phyloP scores from a whole-genome alignment of 148 eudicot species.

The Linanthus parryae region DNA sequence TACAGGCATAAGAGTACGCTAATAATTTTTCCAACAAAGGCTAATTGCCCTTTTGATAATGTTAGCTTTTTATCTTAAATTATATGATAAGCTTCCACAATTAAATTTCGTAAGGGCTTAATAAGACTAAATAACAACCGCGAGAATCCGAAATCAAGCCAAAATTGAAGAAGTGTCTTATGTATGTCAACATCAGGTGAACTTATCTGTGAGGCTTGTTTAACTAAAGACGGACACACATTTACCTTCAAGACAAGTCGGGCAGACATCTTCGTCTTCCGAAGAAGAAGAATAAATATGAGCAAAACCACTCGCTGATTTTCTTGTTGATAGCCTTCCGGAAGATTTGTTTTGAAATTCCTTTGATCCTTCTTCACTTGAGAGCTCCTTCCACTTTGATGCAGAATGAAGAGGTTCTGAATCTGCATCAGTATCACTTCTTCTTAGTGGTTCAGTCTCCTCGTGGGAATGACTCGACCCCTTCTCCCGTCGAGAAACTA shows the following conservation, averaged over 20 bases:
- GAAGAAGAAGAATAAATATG: conserved; percentile 12
- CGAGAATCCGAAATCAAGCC: no score
- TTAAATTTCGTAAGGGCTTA: no score
- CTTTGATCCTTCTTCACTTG: conserved; percentile 8
- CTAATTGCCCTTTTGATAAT: no score
- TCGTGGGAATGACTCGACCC: conserved; percentile 16
- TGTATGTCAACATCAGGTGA: no score
- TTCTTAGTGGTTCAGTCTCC: conserved; percentile 12
- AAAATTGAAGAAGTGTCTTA: no score
- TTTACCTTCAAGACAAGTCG: conserved; percentile 24
- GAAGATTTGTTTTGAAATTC: conserved; percentile 10
- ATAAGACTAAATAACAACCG: no score
- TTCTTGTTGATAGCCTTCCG: conserved; percentile 9
- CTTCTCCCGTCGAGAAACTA: conserved; percentile 18
- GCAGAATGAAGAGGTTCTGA: conserved; percentile 9
- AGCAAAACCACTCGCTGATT: conserved; percentile 8
- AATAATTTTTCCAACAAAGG: no score
- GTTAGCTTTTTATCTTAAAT: no score
- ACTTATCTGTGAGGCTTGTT: no score
- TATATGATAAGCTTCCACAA: no score
- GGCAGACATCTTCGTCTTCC: conserved; percentile 26
- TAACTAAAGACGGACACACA: no score
- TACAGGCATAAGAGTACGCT: no score
- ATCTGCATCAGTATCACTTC: conserved; percentile 13
- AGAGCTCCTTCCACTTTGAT: conserved; percentile 8